Evolutionary conservation across 2,329 filamentous ascomycete species (phyloP).

Genomic region (Diaporthe velutina): DNA sequence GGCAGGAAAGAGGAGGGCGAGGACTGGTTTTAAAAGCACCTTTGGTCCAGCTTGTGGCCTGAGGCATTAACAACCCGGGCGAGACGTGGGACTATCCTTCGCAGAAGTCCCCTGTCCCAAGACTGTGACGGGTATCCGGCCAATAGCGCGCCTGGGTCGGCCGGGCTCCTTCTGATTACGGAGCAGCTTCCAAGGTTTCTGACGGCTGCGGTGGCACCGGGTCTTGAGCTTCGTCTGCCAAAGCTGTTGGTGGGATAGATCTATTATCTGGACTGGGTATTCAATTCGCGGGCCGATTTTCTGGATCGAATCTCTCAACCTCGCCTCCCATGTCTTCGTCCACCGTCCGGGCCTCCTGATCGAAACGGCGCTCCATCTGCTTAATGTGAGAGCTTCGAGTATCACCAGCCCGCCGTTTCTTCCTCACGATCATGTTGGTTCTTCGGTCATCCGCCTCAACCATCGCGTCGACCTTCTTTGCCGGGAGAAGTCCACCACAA

Average conservation of each 20-base stretch:
- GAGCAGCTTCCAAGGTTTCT: conserved; percentile 18
- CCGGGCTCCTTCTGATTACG: conserved; percentile 22
- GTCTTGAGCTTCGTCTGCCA: conserved; percentile 10
- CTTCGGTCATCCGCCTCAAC: conserved; percentile 44
- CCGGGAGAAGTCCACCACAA: conserved; percentile 42
- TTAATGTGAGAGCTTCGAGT: conserved; percentile 15
- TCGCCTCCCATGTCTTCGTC: conserved; percentile 21
- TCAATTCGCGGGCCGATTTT: background rate
- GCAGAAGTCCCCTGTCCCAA: background rate
- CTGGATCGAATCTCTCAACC: background rate
- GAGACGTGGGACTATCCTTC: background rate
- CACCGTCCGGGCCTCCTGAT: background rate
- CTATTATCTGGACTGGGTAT: background rate
- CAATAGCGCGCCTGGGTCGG: background rate
- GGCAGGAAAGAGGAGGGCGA: conserved; percentile 25
- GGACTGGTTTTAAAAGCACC: conserved; percentile 35
- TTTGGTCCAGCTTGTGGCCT: conserved; percentile 16
- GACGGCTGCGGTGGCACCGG: conserved; percentile 15
- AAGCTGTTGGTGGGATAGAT: conserved; percentile 9
- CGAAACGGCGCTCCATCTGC: conserved; percentile 28
- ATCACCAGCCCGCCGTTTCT: conserved; percentile 16
- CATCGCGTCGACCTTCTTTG: conserved; percentile 44
- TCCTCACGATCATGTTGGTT: conserved; percentile 45
- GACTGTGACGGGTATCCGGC: background rate
- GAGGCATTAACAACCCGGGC: conserved; percentile 30